These are phyloP conservation scores for Aspergillus puulaauensis DNA, from an alignment of 2,329 filamentous ascomycete genomes.

Conservation along the genomic window DNA sequence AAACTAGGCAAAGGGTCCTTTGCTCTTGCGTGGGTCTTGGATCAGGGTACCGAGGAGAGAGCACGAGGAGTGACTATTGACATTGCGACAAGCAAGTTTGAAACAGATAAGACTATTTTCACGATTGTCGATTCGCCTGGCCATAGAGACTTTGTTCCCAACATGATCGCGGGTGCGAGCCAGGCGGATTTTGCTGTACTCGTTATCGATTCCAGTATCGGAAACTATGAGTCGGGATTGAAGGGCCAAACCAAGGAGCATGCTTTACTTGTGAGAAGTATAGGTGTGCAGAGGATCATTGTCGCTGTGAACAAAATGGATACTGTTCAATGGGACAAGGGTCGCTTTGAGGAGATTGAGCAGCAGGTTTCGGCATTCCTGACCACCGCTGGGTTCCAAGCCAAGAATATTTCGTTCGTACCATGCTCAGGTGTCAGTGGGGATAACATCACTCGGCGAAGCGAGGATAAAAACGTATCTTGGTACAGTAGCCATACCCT, in stretches of 20 bases:
- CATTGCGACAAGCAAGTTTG: slow-evolving; percentile 91
- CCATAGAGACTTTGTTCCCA: slow-evolving; percentile 93
- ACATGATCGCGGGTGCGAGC: slow-evolving; percentile 96
- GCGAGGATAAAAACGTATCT: slow-evolving; percentile 51
- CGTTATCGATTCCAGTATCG: slow-evolving; percentile 86
- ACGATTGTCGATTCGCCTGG: slow-evolving; percentile 95
- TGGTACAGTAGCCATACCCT: slow-evolving; percentile 85
- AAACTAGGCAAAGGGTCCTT: slow-evolving; percentile 94
- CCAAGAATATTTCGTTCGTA: slow-evolving; percentile 80
- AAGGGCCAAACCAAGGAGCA: slow-evolving; percentile 95
- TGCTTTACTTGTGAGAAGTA: slow-evolving; percentile 81
- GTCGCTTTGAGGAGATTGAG: slow-evolving; percentile 79
- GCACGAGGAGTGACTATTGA: slow-evolving; percentile 92
- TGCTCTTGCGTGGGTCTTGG: slow-evolving; percentile 93
- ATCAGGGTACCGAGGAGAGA: slow-evolving; percentile 86
- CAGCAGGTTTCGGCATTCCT: slow-evolving; percentile 83
- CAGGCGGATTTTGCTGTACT: slow-evolving; percentile 95
- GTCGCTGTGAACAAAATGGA: slow-evolving; percentile 97
- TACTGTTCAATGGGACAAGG: slow-evolving; percentile 76
- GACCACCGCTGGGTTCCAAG: slow-evolving; percentile 74
- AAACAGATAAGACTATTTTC: slow-evolving; percentile 81
- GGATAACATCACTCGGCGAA: slow-evolving; percentile 69
- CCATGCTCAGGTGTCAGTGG: slow-evolving; percentile 87
- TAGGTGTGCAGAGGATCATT: slow-evolving; percentile 84
- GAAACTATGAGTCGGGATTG: slow-evolving; percentile 89